phyloP scores from a whole-genome alignment of 148 eudicot species.

The Suaeda aralocaspica region DNA sequence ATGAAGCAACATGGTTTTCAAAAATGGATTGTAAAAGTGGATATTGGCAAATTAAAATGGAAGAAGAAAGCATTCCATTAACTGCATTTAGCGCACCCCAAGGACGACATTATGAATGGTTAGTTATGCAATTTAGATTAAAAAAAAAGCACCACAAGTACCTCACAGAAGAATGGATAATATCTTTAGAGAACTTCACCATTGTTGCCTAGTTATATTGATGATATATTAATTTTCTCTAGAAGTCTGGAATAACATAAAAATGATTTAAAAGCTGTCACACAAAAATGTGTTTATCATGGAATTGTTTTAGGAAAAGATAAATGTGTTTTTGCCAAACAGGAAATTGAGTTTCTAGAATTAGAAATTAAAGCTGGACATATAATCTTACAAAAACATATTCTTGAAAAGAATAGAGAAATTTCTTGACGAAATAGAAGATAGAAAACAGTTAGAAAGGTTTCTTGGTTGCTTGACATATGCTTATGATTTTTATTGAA shows the following conservation, averaged over 20 bases:
- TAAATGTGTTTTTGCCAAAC: background rate
- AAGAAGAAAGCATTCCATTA: too few relatives aligned
- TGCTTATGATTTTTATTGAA: too few relatives aligned
- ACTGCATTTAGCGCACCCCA: too few relatives aligned
- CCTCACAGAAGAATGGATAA: background rate
- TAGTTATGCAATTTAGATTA: too few relatives aligned
- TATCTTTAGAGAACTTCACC: background rate
- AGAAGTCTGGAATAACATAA: too few relatives aligned
- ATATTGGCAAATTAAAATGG: too few relatives aligned
- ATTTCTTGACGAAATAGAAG: background rate
- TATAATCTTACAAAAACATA: background rate
- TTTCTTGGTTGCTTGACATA: background rate
- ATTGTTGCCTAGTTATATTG: background rate
- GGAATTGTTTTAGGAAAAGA: too few relatives aligned
- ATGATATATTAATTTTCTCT: background rate
- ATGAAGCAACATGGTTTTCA: background rate
- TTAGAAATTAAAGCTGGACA: background rate
- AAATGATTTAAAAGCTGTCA: too few relatives aligned
- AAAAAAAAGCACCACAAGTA: constrained; percentile 1
- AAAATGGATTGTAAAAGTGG: background rate
- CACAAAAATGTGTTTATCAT: too few relatives aligned
- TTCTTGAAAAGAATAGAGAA: background rate
- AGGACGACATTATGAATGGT: too few relatives aligned
- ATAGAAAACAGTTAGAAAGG: background rate
- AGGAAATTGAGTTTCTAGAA: background rate